Conservation (phyloP, 2,329 filamentous ascomycete species). For the Chrysoporthe cubensis region DNA sequence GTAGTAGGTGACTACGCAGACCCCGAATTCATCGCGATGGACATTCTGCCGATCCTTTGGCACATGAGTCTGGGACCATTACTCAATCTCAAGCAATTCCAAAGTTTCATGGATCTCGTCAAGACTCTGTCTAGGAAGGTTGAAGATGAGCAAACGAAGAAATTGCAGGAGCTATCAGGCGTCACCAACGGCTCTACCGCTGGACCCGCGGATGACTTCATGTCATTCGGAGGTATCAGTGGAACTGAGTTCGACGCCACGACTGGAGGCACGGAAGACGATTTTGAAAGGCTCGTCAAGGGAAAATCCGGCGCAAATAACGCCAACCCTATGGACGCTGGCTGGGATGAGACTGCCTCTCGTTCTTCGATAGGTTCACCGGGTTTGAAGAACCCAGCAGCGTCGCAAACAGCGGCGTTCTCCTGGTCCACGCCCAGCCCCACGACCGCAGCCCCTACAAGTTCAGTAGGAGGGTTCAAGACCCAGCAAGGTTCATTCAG, state of each 20-base stretch:
- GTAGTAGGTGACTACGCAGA: slow-evolving; percentile 84
- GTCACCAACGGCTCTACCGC: slow-evolving; percentile 54
- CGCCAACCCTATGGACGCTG: slow-evolving; percentile 47
- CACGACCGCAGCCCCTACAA: slow-evolving; percentile 37
- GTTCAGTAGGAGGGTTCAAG: slow-evolving; percentile 42
- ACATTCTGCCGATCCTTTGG: slow-evolving; percentile 90
- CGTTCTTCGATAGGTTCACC: slow-evolving; percentile 40
- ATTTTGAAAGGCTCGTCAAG: slow-evolving; percentile 90
- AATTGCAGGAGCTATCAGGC: slow-evolving; percentile 81
- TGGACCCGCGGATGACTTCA: slow-evolving; percentile 65
- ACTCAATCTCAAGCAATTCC: slow-evolving; percentile 85
- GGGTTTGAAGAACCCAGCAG: slow-evolving; percentile 38
- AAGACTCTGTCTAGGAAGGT: slow-evolving; percentile 78
- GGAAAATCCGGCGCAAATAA: slow-evolving; percentile 58
- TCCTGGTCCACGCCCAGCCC: slow-evolving; percentile 66
- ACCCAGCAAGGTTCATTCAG: slow-evolving; percentile 51
- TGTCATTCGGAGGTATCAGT: slow-evolving; percentile 71
- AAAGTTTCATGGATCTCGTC: slow-evolving; percentile 87
- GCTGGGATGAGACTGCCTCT: slow-evolving; percentile 53
- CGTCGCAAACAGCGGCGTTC: slow-evolving; percentile 51
- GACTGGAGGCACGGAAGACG: slow-evolving; percentile 64
- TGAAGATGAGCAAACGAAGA: slow-evolving; percentile 86
- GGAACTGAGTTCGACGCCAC: slow-evolving; percentile 59
- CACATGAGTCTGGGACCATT: slow-evolving; percentile 87
- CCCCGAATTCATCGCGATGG: slow-evolving; percentile 88